A percentile compares a stretch with the other conserved stretches of the same genome.
Conservation (phyloP, 2,329 filamentous ascomycete species). For the Fusarium luffae region DNA sequence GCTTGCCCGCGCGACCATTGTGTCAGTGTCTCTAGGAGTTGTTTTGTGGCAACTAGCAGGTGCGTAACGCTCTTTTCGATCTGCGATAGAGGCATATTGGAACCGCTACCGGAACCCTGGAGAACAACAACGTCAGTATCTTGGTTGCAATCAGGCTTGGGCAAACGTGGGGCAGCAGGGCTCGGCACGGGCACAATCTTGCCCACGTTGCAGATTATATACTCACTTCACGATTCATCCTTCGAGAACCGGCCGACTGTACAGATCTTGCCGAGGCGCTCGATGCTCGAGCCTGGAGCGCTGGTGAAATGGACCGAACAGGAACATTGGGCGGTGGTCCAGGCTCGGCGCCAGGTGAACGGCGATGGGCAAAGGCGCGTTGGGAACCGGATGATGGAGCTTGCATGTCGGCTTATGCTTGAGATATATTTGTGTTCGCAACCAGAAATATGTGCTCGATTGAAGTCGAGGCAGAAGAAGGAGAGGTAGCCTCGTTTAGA, state of each 20-base stretch:
- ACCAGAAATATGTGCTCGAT: conserved; percentile 5
- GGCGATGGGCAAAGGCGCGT: conserved; percentile 65
- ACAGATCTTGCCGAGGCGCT: conserved; percentile 74
- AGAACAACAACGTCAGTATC: conserved; percentile 41
- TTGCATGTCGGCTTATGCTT: conserved; percentile 35
- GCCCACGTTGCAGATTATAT: conserved; percentile 8
- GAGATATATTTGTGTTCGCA: conserved; percentile 10
- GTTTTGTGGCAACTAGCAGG: conserved; percentile 95
- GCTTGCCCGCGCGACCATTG: conserved; percentile 96
- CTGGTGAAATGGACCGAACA: conserved; percentile 70
- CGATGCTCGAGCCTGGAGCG: conserved; percentile 71
- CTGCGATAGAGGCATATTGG: conserved; percentile 84
- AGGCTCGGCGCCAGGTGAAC: conserved; percentile 71
- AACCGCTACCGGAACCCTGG: conserved; percentile 66
- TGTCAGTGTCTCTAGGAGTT: conserved; percentile 95
- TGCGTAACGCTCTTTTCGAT: conserved; percentile 99
- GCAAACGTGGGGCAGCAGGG: conserved; percentile 33
- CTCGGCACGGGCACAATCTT: conserved; percentile 36
- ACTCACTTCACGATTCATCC: conserved; percentile 51
- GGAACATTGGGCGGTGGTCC: conserved; percentile 67
- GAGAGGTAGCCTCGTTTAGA: conserved; percentile 1
- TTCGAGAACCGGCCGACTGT: conserved; percentile 51
- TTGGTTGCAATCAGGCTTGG: conserved; percentile 30
- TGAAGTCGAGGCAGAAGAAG: background rate
- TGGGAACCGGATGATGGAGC: conserved; percentile 54